phyloP scores from a whole-genome alignment of 2,329 filamentous ascomycete genomes.

The Phaeophleospora eucalypticola region DNA sequence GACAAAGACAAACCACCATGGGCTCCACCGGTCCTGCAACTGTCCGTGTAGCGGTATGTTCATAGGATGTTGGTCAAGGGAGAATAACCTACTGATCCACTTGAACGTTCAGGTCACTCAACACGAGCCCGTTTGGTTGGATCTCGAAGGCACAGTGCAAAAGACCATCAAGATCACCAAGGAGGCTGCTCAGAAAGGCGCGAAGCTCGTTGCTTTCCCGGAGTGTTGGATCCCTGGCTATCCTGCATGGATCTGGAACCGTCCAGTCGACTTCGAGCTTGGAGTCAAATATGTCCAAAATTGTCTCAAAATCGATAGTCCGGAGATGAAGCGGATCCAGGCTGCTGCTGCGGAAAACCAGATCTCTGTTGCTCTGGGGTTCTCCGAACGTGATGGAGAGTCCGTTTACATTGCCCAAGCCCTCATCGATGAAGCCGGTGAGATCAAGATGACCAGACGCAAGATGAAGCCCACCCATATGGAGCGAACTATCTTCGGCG shows the following conservation, averaged over 20 bases:
- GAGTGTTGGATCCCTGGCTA: conserved; percentile 46
- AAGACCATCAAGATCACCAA: conserved; percentile 57
- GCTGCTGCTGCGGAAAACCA: conserved; percentile 30
- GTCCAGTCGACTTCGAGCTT: conserved; percentile 40
- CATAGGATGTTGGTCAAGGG: neutral
- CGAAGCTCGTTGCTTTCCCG: conserved; percentile 51
- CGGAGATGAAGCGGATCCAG: conserved; percentile 43
- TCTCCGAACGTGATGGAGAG: conserved; percentile 37
- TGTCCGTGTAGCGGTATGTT: conserved; percentile 21
- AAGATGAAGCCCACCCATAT: conserved; percentile 45
- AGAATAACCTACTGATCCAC: neutral
- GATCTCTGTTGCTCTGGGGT: conserved; percentile 39
- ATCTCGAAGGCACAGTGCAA: conserved; percentile 50
- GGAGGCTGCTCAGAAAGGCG: conserved; percentile 52
- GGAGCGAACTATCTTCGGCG: conserved; percentile 43
- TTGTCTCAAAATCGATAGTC: conserved; percentile 38
- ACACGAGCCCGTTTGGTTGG: conserved; percentile 58
- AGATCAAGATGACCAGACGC: conserved; percentile 35
- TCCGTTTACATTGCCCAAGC: conserved; percentile 41
- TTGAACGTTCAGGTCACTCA: conserved; percentile 50
- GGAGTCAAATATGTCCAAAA: conserved; percentile 43
- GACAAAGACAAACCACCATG: conserved; percentile 8
- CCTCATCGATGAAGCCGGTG: conserved; percentile 34
- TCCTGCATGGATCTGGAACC: conserved; percentile 44
- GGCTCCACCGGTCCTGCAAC: conserved; percentile 10